Evolutionary conservation across 768 basidiomycete species (phyloP).

Genomic region (Paxillus rubicundulus): DNA sequence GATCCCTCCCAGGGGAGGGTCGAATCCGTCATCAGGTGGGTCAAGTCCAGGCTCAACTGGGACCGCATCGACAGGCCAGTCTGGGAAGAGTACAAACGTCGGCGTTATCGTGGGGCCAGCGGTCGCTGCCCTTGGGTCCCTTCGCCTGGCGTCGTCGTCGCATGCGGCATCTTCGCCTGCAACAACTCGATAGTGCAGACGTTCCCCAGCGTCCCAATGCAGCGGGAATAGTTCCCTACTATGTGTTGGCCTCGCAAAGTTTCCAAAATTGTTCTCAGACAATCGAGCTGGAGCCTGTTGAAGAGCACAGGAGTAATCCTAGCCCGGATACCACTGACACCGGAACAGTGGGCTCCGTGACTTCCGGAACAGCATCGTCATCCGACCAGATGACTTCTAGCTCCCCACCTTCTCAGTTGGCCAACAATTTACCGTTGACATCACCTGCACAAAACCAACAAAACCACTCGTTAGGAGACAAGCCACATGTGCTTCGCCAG

Average conservation of each 20-base stretch:
- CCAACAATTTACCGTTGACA: not conserved
- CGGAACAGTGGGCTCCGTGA: not conserved
- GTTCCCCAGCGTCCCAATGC: not conserved
- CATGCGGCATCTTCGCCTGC: no score
- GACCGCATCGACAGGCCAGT: no score
- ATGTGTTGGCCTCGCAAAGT: not conserved
- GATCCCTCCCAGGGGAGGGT: not conserved
- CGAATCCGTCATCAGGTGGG: not conserved
- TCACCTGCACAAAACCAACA: not conserved
- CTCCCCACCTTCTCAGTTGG: not conserved
- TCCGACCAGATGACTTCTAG: not conserved
- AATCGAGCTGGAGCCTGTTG: not conserved
- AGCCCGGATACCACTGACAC: not conserved
- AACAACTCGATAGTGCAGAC: not conserved
- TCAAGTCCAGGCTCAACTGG: not conserved
- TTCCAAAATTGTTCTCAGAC: not conserved
- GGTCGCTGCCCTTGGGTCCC: slow-evolving; percentile 11
- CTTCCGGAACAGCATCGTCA: not conserved
- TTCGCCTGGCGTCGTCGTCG: not conserved
- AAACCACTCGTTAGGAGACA: not conserved
- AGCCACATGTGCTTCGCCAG: not conserved
- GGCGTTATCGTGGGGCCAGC: slow-evolving; percentile 2
- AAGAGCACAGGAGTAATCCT: not conserved
- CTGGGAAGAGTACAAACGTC: no score
- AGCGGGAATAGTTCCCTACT: not conserved